Percentiles rank a stretch among this genome's conserved stretches.
These are phyloP conservation scores for Kockiozyma suomiensis DNA, from an alignment of 805 yeast species.

Conservation along the genomic window DNA sequence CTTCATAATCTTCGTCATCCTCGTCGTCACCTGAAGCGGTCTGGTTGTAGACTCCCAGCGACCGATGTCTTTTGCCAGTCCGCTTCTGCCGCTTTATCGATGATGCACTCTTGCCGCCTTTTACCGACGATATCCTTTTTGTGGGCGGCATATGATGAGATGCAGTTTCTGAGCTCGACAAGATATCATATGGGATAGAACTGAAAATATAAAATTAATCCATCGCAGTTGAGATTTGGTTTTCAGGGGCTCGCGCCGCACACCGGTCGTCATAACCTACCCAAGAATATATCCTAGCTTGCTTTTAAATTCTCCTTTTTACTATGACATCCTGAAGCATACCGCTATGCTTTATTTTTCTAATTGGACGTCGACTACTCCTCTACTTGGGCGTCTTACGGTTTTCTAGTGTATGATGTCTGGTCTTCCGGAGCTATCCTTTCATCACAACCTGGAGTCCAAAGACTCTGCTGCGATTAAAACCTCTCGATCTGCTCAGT, in stretches of 20 bases:
- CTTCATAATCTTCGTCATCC: conserved; percentile 24
- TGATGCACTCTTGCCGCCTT: neutral
- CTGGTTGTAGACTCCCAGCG: neutral
- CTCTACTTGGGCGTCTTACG: neutral
- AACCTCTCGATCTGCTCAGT: neutral
- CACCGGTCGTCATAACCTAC: too few relatives aligned
- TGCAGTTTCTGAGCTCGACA: too few relatives aligned
- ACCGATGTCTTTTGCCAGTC: neutral
- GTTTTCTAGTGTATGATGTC: neutral
- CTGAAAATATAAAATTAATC: too few relatives aligned
- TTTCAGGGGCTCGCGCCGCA: too few relatives aligned
- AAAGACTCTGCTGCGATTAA: neutral
- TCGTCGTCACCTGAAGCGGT: conserved; percentile 31
- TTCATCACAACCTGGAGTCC: neutral
- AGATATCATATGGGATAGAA: too few relatives aligned
- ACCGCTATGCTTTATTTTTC: too few relatives aligned
- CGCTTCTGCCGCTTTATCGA: neutral
- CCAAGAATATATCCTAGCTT: too few relatives aligned
- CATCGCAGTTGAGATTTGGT: too few relatives aligned
- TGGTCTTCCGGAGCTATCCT: conserved; percentile 8
- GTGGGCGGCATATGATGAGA: neutral
- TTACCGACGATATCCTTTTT: neutral
- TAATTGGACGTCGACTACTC: neutral
- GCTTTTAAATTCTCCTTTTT: too few relatives aligned
- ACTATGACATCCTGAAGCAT: too few relatives aligned